Base-by-base conservation (phyloP, 2,329 filamentous ascomycete genomes). In the Penicillium corylophilum region DNA sequence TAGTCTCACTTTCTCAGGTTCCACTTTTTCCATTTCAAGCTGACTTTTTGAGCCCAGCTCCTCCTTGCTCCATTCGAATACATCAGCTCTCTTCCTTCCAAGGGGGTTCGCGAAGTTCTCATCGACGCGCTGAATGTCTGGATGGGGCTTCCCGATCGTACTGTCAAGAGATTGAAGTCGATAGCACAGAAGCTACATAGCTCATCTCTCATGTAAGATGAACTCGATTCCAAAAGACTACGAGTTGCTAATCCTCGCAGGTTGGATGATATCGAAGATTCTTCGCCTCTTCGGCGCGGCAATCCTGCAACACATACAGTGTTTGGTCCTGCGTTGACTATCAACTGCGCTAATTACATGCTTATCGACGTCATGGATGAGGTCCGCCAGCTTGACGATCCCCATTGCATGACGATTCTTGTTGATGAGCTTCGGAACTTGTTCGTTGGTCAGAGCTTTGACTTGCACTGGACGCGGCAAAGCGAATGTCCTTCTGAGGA, bases 241-340 rank as follows among this genome's bases (percentile, higher is more conserved):
- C 8, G 13, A 23, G 2, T 23, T 28, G 18, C 43, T 45, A 3
- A 45, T 13, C 4, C 3, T 23, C 16, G n/a, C 31, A 67, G 63
- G 48, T 64, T 77, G 43, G 76, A 79, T 57, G 75, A 79, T 49
- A 70, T 79, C 18, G 67, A 79, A 57, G 76, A 78, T 56, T 59
- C 60, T 29, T 78, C 74, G 0, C 51, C 59, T 6, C 64, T 78
- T 9, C 70, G 76, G 8, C 65, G 76, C 10, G 75, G 76, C 5
- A 53, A 69, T 1, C 74, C 76, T 2, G 70, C 71, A 1, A 68
- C 74, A 0, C 75, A 78, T 56, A 68, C 59, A 38, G 68, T 78
- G 35, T 78, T 74, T 54, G 76, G 76, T 6, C 61, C 63, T 1
- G 63, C 72, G 2, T 75, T 75, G 50, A 75, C 75, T 3, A 75